Evolutionary conservation across 2,329 filamentous ascomycete species (phyloP).

Genomic region (Colletotrichum endophyticum): DNA sequence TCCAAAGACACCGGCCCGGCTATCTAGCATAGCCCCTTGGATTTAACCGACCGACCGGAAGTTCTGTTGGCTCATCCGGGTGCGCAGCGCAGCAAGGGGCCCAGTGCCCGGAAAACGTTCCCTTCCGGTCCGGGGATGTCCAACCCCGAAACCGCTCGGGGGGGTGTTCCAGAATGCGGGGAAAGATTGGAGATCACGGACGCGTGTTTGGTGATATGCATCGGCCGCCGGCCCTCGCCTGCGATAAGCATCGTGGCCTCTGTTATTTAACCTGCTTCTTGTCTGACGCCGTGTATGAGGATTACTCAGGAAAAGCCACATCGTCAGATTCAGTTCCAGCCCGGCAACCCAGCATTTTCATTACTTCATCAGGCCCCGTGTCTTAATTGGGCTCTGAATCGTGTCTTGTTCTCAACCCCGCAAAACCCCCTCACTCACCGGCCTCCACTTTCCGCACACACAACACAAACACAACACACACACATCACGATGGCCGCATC

Average conservation of each 20-base stretch:
- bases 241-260: neutral
- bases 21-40: neutral
- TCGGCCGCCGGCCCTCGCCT: neutral
- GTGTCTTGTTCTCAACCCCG: neutral
- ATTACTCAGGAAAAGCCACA: neutral
- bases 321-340: neutral
- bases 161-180: neutral
- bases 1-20: neutral
- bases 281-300: neutral
- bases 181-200: neutral
- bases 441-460: neutral
- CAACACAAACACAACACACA: neutral
- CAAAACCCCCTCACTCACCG: neutral
- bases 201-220: neutral
- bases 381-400: neutral
- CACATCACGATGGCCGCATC: neutral
- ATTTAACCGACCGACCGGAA: neutral
- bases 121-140: neutral
- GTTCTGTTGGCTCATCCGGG: neutral
- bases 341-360: rapidly evolving
- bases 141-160: neutral
- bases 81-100: neutral
- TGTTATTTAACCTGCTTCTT: neutral
- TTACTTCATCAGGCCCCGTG: neutral
- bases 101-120: neutral